Evolutionary conservation across 768 basidiomycete genomes (phyloP), one percentile per base, ranked within the genome.

Genomic region (Suillus occidentalis): DNA sequence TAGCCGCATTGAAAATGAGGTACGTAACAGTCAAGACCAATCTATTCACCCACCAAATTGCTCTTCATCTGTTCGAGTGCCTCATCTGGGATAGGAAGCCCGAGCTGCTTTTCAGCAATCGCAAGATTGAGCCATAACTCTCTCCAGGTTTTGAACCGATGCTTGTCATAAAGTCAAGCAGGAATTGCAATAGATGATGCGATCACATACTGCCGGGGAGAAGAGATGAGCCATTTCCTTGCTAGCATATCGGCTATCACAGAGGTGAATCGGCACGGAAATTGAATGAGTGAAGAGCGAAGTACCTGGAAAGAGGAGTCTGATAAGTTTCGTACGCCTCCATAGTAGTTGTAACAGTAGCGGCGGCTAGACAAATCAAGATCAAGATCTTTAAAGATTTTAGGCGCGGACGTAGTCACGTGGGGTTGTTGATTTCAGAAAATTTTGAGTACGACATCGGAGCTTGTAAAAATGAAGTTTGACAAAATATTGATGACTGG

Each of bases 181-280:
- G 45, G 31, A 18, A 28, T 20, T 50, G 63, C 50, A 63, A 61
- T 10, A 12, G n/a, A 42, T 22, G 28, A 47, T 22, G 20, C 18
- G 36, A 37, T 6, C 9, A 81, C 89, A 65, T 72, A 95, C 97
- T 60, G 89, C 88, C 43, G 91, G 86, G n/a, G 97, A 99, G 82
- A 99, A 99, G 53, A 99, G 84, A 77, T 94, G 84, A 12, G 95
- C 89, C 97, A 99, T 99, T 80, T 99, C 96, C 77, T 95, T 96
- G 83, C 94, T 97, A 22, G 97, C 97, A 92, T 99, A 99, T 59
- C 97, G 96, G 73, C 96, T 98, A 71, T 37, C 64, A 61, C 52
- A 62, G 22, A 25, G 34, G 37, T 49, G 60, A 50, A 59, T 61
- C 57, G 25, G 34, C 18, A 31, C 14, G 55, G 31, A 18, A 50